phyloP scores from a whole-genome alignment of 805 yeast species.

The Nakazawaea siamensis region DNA sequence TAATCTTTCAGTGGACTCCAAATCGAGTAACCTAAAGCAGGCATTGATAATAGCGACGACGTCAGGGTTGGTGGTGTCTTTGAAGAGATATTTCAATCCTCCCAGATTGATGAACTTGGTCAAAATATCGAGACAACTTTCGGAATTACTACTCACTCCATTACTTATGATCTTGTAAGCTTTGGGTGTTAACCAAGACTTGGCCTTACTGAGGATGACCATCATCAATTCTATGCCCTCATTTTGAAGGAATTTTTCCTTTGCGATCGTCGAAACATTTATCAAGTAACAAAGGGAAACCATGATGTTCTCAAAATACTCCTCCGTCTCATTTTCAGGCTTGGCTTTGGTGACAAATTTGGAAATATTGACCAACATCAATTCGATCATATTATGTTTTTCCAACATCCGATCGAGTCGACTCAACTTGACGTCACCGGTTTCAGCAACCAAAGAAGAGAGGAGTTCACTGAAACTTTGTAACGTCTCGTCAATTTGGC shows the following conservation, averaged over 20 bases:
- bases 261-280: constrained; percentile 8
- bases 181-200: not conserved
- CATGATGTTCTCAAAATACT: constrained; percentile 1
- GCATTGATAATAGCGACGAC: too few relatives aligned
- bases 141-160: too few relatives aligned
- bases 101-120: constrained; percentile 2
- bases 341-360: constrained; percentile 2
- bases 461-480: constrained; percentile 5
- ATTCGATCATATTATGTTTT: constrained; percentile 2
- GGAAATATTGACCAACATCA: constrained; percentile 5
- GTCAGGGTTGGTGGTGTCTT: too few relatives aligned
- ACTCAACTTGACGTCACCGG: constrained; percentile 1
- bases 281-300: constrained; percentile 15
- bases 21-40: constrained; percentile 6
- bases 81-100: constrained; percentile 10
- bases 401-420: constrained; percentile 1
- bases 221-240: constrained; percentile 11
- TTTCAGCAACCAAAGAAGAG: not conserved
- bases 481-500: not conserved
- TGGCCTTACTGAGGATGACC: not conserved
- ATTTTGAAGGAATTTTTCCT: constrained; percentile 9
- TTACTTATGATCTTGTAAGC: constrained; percentile 3
- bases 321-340: not conserved
- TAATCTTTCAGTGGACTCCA: constrained; percentile 10
- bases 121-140: constrained; percentile 1